phyloP scores from a whole-genome alignment of 805 yeast genomes.

The Hemisphaericaspora nanyangensis region DNA sequence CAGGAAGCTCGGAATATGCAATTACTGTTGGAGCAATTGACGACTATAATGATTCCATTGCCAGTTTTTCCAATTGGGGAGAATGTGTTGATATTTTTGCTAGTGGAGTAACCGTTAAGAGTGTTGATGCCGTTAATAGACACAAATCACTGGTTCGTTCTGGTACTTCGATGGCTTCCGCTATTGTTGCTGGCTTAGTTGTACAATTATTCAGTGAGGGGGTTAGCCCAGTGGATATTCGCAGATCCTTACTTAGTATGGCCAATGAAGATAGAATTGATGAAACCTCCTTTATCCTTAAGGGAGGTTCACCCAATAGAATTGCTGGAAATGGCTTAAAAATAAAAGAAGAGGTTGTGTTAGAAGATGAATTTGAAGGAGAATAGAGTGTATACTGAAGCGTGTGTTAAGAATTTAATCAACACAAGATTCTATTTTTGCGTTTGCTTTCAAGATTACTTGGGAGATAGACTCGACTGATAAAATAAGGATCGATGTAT shows the following conservation, averaged over 20 bases:
- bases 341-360: no score
- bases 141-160: slow-evolving; percentile 38
- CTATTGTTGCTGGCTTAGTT: slow-evolving; percentile 61
- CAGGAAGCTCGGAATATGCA: slow-evolving; percentile 70
- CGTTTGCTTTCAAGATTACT: no score
- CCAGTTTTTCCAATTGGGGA: slow-evolving; percentile 89
- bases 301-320: slow-evolving; percentile 58
- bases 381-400: no score
- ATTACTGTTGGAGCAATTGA: slow-evolving; percentile 88
- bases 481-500: no score
- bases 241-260: slow-evolving; percentile 35
- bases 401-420: no score
- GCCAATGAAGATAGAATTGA: slow-evolving; percentile 49
- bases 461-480: no score
- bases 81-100: slow-evolving; percentile 82
- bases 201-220: slow-evolving; percentile 56
- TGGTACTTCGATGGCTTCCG: slow-evolving; percentile 83
- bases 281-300: slow-evolving; percentile 38
- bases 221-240: slow-evolving; percentile 39
- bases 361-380: no score
- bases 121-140: slow-evolving; percentile 40
- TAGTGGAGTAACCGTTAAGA: slow-evolving; percentile 66
- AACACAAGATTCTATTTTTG: no score
- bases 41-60: slow-evolving; percentile 63
- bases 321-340: no score